Conservation (phyloP, 805 yeast species). For the Candida parachauliodes region DNA sequence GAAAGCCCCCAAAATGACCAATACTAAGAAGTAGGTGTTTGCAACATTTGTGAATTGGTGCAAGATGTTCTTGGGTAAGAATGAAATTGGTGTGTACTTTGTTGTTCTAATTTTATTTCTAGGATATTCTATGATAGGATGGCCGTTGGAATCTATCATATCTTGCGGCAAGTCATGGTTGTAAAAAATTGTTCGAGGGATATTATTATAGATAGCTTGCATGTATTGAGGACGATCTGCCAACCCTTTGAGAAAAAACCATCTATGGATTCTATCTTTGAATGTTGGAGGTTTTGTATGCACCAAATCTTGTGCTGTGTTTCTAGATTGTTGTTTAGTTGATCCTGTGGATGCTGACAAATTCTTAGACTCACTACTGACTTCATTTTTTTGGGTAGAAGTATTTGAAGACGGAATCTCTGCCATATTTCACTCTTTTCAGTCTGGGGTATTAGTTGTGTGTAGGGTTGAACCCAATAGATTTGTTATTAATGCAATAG, state of each 20-base stretch:
- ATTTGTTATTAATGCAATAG: too few relatives aligned
- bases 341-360: conserved; percentile 3
- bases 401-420: neutral
- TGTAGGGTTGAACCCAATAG: too few relatives aligned
- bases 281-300: conserved; percentile 20
- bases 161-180: conserved; percentile 47
- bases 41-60: conserved; percentile 60
- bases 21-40: conserved; percentile 52
- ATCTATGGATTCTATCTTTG: conserved; percentile 16
- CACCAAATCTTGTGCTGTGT: conserved; percentile 14
- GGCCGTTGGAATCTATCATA: conserved; percentile 27
- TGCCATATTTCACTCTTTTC: neutral
- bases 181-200: conserved; percentile 45
- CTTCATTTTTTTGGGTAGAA: conserved; percentile 3
- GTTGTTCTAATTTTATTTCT: conserved; percentile 62
- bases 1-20: conserved; percentile 55
- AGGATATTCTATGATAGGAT: conserved; percentile 40
- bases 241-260: conserved; percentile 19
- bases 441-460: too few relatives aligned
- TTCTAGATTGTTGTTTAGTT: conserved; percentile 6
- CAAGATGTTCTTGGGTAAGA: conserved; percentile 52
- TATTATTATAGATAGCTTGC: conserved; percentile 33
- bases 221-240: conserved; percentile 31
- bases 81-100: conserved; percentile 56
- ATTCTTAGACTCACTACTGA: conserved; percentile 5